phyloP scores from a whole-genome alignment of 163 green algal genomes.

The Volvox carteri region DNA sequence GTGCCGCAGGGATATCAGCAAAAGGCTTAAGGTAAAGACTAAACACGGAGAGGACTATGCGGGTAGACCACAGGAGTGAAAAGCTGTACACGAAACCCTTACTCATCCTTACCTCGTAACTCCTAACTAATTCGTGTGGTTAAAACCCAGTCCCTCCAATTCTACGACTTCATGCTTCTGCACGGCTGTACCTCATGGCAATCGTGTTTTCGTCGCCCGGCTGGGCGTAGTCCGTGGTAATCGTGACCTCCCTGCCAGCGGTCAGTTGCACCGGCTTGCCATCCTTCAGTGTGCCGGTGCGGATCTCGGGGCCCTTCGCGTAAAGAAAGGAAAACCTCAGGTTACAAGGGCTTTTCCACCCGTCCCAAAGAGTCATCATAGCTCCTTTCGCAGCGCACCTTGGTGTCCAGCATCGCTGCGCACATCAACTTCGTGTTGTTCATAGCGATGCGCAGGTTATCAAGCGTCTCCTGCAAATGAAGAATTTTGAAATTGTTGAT shows the following conservation, averaged over 20 bases:
- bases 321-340: no score
- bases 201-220: slow-evolving; percentile 89
- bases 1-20: no score
- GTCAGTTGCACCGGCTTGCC: slow-evolving; percentile 81
- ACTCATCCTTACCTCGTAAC: no score
- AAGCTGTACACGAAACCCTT: no score
- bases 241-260: slow-evolving; percentile 85
- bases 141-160: no score
- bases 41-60: no score
- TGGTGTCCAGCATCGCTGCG: slow-evolving; percentile 97
- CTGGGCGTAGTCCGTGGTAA: slow-evolving; percentile 96
- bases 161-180: no score
- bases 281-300: slow-evolving; percentile 92
- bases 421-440: slow-evolving; percentile 96
- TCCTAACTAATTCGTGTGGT: no score
- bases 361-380: no score
- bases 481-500: not conserved
- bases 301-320: slow-evolving; percentile 93
- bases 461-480: slow-evolving; percentile 89
- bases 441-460: slow-evolving; percentile 93
- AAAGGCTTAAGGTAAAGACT: no score
- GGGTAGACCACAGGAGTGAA: no score
- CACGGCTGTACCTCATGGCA: slow-evolving; percentile 82
- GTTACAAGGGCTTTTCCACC: no score
- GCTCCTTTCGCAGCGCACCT: slow-evolving; percentile 70